Conservation (phyloP, 352 stramenopile species). For the Pythium monospermum region DNA sequence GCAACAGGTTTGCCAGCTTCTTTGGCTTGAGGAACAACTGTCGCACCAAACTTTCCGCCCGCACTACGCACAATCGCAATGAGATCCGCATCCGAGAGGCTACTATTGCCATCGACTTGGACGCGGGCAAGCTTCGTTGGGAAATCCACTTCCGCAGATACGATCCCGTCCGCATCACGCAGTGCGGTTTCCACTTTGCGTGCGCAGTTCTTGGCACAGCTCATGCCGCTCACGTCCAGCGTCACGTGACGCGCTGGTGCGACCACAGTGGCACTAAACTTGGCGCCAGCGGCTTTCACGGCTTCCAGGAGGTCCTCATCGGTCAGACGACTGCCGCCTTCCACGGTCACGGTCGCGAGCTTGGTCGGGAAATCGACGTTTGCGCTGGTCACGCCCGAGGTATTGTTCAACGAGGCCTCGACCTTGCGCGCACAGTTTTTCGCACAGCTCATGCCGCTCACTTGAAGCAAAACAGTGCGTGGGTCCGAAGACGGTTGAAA, state of each 20-base stretch:
- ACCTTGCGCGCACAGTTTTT: slow-evolving; percentile 81
- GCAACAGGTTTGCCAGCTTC: too few species aligned
- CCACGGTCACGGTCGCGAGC: slow-evolving; percentile 53
- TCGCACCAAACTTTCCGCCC: slow-evolving; percentile 64
- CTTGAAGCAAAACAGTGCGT: slow-evolving; percentile 45
- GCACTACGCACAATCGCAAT: slow-evolving; percentile 44
- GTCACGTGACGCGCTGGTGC: slow-evolving; percentile 13
- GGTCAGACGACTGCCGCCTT: slow-evolving; percentile 49
- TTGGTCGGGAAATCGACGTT: slow-evolving; percentile 66
- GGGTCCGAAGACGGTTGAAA: slow-evolving; percentile 32
- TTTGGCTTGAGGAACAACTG: slow-evolving; percentile 13
- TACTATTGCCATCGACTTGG: slow-evolving; percentile 43
- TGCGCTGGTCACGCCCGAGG: slow-evolving; percentile 58
- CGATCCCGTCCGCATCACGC: slow-evolving; percentile 36
- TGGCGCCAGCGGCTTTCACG: slow-evolving; percentile 33
- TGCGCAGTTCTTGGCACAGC: slow-evolving; percentile 41
- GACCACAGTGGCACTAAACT: slow-evolving; percentile 39
- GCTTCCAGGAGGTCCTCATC: slow-evolving; percentile 54
- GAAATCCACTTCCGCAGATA: slow-evolving; percentile 67
- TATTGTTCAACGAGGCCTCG: slow-evolving; percentile 46
- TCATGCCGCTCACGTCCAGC: slow-evolving; percentile 35
- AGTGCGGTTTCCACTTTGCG: slow-evolving; percentile 66
- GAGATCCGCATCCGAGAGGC: slow-evolving; percentile 46
- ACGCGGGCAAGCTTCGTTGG: slow-evolving; percentile 53
- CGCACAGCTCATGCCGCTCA: slow-evolving; percentile 77